Evolutionary conservation across 768 basidiomycete species (phyloP).

Genomic region (Psilocybe cubensis): DNA sequence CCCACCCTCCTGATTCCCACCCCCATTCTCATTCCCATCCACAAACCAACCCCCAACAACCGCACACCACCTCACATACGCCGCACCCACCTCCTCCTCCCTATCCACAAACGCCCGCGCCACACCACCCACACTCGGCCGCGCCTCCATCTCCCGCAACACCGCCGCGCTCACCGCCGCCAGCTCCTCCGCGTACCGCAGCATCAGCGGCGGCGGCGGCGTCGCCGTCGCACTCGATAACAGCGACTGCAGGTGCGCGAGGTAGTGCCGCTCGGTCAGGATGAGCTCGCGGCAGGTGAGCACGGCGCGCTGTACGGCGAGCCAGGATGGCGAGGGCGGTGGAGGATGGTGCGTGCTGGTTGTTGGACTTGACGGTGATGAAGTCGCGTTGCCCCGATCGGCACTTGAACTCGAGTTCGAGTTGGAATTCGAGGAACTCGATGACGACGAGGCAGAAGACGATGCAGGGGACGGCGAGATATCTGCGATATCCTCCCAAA

Average conservation of each 20-base stretch:
- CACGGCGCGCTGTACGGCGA: slow-evolving; percentile 38
- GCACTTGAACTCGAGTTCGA: neutral
- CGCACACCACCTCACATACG: slow-evolving; percentile 64
- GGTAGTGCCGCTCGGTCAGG: slow-evolving; percentile 48
- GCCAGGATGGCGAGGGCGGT: slow-evolving; percentile 30
- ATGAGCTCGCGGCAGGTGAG: slow-evolving; percentile 45
- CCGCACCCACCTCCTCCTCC: slow-evolving; percentile 52
- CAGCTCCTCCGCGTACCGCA: slow-evolving; percentile 53
- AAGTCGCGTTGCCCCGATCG: no score
- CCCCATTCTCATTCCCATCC: neutral
- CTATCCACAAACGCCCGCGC: slow-evolving; percentile 58
- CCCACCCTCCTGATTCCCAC: slow-evolving; percentile 3
- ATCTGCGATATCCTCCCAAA: slow-evolving; percentile 6
- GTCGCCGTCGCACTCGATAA: slow-evolving; percentile 37
- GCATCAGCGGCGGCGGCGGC: slow-evolving; percentile 56
- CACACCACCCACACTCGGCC: slow-evolving; percentile 68
- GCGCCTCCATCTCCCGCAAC: slow-evolving; percentile 48
- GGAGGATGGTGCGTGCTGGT: slow-evolving; percentile 12
- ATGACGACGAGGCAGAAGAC: slow-evolving; percentile 18
- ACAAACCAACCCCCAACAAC: slow-evolving; percentile 54
- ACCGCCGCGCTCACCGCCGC: slow-evolving; percentile 50
- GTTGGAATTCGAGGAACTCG: neutral
- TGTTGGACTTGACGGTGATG: neutral
- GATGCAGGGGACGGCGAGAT: slow-evolving; percentile 1
- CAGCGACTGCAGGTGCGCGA: slow-evolving; percentile 34